Conservation (phyloP, 179 eudicot species). For the Silene vulgaris region DNA sequence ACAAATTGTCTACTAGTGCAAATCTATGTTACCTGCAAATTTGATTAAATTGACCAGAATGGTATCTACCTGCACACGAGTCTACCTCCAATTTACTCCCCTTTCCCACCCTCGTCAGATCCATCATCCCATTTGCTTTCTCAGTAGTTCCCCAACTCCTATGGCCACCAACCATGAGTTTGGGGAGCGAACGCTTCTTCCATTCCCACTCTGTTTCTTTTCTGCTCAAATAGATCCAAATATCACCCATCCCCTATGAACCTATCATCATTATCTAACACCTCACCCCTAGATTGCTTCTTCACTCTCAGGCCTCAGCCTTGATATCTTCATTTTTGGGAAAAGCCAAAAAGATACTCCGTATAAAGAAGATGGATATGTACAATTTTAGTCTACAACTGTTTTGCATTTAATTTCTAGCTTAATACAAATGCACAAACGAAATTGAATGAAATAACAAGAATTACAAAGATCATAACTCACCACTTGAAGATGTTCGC, state of each 20-base stretch:
- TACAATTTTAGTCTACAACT: background rate
- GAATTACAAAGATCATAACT: slow-evolving; percentile 18
- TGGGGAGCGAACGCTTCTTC: too few relatives aligned
- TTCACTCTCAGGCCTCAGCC: too few relatives aligned
- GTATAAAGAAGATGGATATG: background rate
- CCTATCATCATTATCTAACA: background rate
- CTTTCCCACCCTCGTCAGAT: background rate
- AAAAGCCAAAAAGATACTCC: too few relatives aligned
- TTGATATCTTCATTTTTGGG: too few relatives aligned
- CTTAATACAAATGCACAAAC: background rate
- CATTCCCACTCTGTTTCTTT: too few relatives aligned
- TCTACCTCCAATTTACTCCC: too few relatives aligned
- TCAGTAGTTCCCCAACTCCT: background rate
- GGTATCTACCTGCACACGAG: background rate
- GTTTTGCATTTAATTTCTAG: background rate
- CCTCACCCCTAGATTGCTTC: background rate
- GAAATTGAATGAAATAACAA: background rate
- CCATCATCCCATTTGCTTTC: background rate
- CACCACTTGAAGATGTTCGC: slow-evolving; percentile 69
- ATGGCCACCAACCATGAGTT: background rate
- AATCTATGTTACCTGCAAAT: background rate
- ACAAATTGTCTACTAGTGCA: too few relatives aligned
- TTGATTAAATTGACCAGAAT: background rate
- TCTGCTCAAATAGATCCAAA: background rate
- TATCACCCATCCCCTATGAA: background rate